A percentile compares a stretch with the other conserved stretches of the same genome.
Evolutionary conservation across 345 rosid genomes (phyloP).

Genomic region (Capsella bursapastoris): DNA sequence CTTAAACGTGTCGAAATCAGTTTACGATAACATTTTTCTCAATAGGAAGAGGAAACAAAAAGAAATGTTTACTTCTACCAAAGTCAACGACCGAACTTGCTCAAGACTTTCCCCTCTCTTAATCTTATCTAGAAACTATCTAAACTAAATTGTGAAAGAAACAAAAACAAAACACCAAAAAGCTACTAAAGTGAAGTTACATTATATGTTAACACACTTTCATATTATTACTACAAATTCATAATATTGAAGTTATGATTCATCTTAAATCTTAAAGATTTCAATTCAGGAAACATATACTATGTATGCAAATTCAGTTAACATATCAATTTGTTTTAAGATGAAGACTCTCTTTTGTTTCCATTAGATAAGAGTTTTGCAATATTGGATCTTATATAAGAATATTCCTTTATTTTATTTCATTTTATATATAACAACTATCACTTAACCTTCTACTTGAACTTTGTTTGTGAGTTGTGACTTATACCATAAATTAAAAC

Average conservation of each 20-base stretch:
- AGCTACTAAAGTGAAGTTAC: no score
- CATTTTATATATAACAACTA: not conserved
- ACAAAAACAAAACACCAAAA: no score
- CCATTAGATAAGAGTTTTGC: not conserved
- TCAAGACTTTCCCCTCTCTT: not conserved
- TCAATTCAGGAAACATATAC: not conserved
- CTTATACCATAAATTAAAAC: not conserved
- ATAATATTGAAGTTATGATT: not conserved
- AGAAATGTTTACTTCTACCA: not conserved
- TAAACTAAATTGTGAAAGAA: not conserved
- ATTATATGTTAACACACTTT: no score
- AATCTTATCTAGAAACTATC: conserved; percentile 1
- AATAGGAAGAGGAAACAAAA: not conserved
- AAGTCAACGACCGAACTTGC: not conserved
- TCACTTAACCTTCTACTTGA: not conserved
- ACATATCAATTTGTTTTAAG: not conserved
- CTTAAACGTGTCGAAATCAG: not conserved
- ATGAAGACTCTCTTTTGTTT: not conserved
- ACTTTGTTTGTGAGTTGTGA: not conserved
- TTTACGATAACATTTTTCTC: not conserved
- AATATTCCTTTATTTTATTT: not conserved
- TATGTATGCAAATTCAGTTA: not conserved
- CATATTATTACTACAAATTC: not conserved
- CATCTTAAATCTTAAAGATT: not conserved
- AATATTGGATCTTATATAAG: no score